A percentile compares a stretch with the other conserved stretches of the same genome.
Conservation (phyloP, 1,139 yeast species). For the Waltiozyma sp. region DNA sequence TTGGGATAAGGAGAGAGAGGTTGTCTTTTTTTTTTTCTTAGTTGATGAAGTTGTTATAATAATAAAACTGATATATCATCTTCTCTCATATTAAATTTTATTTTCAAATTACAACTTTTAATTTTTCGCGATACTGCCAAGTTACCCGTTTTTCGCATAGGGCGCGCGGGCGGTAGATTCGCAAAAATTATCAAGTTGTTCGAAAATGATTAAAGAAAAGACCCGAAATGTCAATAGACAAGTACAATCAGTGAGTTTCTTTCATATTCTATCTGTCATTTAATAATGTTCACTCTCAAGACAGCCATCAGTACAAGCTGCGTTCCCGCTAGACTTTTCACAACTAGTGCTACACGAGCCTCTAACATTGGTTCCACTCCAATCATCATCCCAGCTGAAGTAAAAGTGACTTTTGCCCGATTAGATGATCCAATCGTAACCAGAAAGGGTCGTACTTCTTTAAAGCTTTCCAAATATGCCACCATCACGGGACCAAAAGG, state of each 20-base stretch:
- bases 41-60: too few relatives aligned
- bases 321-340: slow-evolving; percentile 22
- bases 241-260: too few relatives aligned
- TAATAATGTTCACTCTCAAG: slow-evolving; percentile 6
- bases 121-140: not conserved
- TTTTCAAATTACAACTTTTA: not conserved
- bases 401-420: slow-evolving; percentile 25
- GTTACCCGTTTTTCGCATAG: not conserved
- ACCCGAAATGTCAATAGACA: too few relatives aligned
- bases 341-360: slow-evolving; percentile 18
- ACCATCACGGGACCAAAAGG: slow-evolving; percentile 82
- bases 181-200: not conserved
- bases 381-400: slow-evolving; percentile 43
- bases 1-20: too few relatives aligned
- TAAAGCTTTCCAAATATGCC: slow-evolving; percentile 49
- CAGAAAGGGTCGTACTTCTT: slow-evolving; percentile 55
- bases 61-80: too few relatives aligned
- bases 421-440: slow-evolving; percentile 38
- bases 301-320: not conserved
- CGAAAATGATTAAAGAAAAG: not conserved
- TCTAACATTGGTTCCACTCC: slow-evolving; percentile 58
- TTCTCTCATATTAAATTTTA: not conserved
- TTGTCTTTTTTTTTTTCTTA: too few relatives aligned
- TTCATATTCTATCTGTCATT: not conserved
- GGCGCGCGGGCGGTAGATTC: not conserved